Conservation (phyloP, 2,329 filamentous ascomycete species). For the Curvularia lunata region DNA sequence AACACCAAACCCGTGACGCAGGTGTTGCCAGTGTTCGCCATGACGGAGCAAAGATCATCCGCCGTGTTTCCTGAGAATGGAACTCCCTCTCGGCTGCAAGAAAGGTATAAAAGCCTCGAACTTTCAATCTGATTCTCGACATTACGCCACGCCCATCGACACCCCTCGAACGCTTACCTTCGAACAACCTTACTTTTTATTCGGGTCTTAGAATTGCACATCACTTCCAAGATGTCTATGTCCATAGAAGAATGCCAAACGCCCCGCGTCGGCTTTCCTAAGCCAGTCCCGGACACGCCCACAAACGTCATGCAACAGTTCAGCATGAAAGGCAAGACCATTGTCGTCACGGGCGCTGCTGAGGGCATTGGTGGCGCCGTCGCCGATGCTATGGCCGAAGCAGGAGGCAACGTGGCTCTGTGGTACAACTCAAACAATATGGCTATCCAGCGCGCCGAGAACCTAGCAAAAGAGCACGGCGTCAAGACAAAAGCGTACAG, state of each 20-base stretch:
- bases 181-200: not conserved
- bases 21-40: not conserved
- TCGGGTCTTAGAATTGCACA: not conserved
- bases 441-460: conserved; percentile 65
- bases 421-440: conserved; percentile 58
- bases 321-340: conserved; percentile 49
- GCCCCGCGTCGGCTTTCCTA: conserved; percentile 35
- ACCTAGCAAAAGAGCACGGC: conserved; percentile 62
- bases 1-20: conserved; percentile 32
- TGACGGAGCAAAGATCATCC: conserved; percentile 12
- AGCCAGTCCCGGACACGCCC: conserved; percentile 35
- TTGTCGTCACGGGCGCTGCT: conserved; percentile 53
- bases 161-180: not conserved
- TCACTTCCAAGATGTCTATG: conserved; percentile 43
- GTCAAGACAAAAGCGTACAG: conserved; percentile 70
- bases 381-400: conserved; percentile 48
- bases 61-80: not conserved
- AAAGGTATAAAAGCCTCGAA: not conserved
- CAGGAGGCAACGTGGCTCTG: conserved; percentile 54
- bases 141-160: not conserved
- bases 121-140: not conserved
- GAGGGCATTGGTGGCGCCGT: conserved; percentile 63
- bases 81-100: not conserved
- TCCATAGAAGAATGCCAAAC: conserved; percentile 39
- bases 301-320: conserved; percentile 42